Evolutionary conservation across 371 early-diverging fungal genomes (phyloP).

Genomic region (Homolaphlyctis polyrhiza): DNA sequence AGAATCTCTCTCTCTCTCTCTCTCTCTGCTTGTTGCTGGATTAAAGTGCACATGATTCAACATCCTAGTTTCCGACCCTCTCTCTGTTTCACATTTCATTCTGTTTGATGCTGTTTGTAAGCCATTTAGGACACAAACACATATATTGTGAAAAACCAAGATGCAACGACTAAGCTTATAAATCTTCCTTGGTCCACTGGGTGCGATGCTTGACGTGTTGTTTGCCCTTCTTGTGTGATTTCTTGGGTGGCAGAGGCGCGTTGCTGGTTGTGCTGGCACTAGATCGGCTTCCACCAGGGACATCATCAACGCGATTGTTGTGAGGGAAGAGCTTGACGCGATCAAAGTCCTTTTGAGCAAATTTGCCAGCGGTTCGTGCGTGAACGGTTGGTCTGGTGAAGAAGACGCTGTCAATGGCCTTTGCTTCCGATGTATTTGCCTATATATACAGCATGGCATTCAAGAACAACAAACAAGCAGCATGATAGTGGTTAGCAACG

Average conservation of each 20-base stretch:
- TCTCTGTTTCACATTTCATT: too few species aligned
- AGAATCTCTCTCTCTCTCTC: too few species aligned
- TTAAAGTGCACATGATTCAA: too few species aligned
- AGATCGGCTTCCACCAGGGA: constrained; percentile 11
- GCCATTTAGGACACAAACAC: too few species aligned
- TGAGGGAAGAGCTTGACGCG: constrained; percentile 26
- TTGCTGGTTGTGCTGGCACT: constrained; percentile 3
- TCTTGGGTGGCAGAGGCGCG: constrained; percentile 35
- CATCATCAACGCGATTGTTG: constrained; percentile 11
- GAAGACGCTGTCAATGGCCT: constrained; percentile 27
- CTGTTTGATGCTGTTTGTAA: too few species aligned
- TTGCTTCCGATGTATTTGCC: constrained; percentile 9
- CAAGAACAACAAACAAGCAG: neutral
- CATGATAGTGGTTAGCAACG: too few species aligned
- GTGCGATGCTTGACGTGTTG: constrained; percentile 51
- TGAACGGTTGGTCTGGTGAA: constrained; percentile 16
- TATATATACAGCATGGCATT: neutral
- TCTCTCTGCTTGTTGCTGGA: too few species aligned
- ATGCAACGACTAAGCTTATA: neutral
- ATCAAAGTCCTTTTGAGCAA: constrained; percentile 15
- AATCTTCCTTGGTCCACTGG: constrained; percentile 34
- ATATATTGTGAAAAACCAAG: too few species aligned
- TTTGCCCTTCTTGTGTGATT: constrained; percentile 79
- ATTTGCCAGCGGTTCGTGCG: constrained; percentile 27
- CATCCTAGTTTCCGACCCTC: too few species aligned